These are phyloP conservation scores for Ochromonadaceae sp. DNA, from an alignment of 352 stramenopile genomes.

Conservation along the genomic window DNA sequence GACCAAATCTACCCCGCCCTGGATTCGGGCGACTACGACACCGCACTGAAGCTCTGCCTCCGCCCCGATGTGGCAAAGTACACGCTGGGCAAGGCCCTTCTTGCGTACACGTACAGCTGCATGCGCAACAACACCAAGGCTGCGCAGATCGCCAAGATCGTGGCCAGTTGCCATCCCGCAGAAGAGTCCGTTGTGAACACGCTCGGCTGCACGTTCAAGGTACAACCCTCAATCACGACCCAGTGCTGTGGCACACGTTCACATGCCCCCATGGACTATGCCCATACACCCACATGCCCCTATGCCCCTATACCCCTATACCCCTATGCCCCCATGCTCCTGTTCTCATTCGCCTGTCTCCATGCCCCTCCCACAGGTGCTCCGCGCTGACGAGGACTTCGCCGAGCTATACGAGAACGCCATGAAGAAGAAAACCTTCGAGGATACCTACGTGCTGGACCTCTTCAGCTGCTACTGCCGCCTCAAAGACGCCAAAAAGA, in stretches of 20 bases:
- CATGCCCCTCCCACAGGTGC: no score
- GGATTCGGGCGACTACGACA: neutral
- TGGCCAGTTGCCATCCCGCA: neutral
- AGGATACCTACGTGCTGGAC: neutral
- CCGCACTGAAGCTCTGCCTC: neutral
- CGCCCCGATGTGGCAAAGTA: constrained; percentile 1
- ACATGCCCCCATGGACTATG: no score
- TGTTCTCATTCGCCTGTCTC: no score
- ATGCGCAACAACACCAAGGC: neutral
- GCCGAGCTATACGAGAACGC: neutral
- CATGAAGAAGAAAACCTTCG: neutral
- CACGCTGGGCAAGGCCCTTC: neutral
- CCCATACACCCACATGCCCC: no score
- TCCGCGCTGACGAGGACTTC: neutral
- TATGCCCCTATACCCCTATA: no score
- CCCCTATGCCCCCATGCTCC: no score
- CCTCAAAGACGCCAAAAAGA: neutral
- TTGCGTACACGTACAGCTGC: neutral
- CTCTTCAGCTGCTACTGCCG: neutral
- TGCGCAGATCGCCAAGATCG: neutral
- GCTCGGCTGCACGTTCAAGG: constrained; percentile 1
- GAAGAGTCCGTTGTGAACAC: constrained; percentile 1
- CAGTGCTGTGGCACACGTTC: no score
- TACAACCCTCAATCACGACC: no score
- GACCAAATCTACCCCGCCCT: neutral